These are phyloP conservation scores for Lasiodiplodia citricola DNA, from an alignment of 2,329 filamentous ascomycete genomes.

Conservation along the genomic window DNA sequence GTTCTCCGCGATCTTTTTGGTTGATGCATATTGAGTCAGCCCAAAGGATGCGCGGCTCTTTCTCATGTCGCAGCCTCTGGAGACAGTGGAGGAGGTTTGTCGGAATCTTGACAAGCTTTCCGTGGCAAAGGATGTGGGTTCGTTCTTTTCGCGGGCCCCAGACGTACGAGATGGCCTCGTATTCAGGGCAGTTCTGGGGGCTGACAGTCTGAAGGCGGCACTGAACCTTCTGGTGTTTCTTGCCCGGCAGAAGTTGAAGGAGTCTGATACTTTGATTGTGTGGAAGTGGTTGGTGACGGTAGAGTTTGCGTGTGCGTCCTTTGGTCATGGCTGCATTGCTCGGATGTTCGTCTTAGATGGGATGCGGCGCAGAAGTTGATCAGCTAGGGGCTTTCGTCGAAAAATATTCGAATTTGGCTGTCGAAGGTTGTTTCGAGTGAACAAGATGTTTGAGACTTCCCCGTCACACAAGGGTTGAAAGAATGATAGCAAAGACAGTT, in stretches of 20 bases:
- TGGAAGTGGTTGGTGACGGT: neutral
- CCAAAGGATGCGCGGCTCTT: constrained; percentile 23
- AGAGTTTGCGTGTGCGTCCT: neutral
- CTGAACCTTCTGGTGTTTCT: neutral
- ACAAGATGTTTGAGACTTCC: neutral
- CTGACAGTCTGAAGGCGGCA: neutral
- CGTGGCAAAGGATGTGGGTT: neutral
- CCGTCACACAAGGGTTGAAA: neutral
- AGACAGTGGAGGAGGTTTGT: neutral
- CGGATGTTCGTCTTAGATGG: neutral
- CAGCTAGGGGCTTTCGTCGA: neutral
- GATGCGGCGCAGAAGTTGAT: neutral
- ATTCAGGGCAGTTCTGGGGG: neutral
- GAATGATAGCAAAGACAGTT: neutral
- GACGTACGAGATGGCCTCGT: constrained; percentile 19
- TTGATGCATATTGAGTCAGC: constrained; percentile 29
- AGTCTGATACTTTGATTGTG: neutral
- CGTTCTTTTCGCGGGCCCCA: neutral
- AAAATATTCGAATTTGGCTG: neutral
- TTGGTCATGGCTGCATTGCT: neutral
- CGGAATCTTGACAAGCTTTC: neutral
- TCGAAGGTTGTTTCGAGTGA: neutral
- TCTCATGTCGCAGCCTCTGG: neutral
- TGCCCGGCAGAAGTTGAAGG: neutral
- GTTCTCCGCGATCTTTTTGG: constrained; percentile 24